Percentiles rank a stretch among this genome's conserved stretches.
Conservation (phyloP, 345 rosid genomes). For the Salix dunnii region DNA sequence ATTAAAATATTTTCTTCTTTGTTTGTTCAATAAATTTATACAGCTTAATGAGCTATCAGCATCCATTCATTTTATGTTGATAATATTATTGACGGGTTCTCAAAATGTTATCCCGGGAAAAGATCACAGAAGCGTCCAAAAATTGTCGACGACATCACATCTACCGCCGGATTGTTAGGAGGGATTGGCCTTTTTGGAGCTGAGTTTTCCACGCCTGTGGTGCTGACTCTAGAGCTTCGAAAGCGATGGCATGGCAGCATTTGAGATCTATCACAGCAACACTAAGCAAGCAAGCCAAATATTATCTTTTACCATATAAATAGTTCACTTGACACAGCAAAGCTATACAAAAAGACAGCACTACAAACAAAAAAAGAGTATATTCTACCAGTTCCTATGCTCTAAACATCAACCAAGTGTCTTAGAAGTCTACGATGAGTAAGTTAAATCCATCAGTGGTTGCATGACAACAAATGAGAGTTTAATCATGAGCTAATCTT, state of each 20-base stretch:
- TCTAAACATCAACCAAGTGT: background rate
- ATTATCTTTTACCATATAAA: background rate
- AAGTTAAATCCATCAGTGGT: background rate
- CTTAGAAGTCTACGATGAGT: background rate
- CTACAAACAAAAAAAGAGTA: too few relatives aligned
- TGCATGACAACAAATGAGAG: background rate
- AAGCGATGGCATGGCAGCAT: constrained; percentile 17
- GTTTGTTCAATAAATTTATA: background rate
- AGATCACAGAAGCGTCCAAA: background rate
- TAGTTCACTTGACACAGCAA: background rate
- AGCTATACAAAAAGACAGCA: background rate
- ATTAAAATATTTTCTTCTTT: background rate
- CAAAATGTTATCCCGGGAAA: background rate
- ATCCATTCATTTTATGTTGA: background rate
- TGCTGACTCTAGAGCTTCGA: constrained; percentile 15
- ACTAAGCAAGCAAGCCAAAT: background rate
- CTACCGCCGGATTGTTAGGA: constrained; percentile 42
- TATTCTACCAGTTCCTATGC: background rate
- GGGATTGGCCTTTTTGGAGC: background rate
- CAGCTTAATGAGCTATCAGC: background rate
- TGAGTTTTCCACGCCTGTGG: constrained; percentile 9
- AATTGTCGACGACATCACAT: constrained; percentile 16
- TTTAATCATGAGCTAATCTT: background rate
- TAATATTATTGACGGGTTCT: background rate
- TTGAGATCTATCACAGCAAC: background rate